These are phyloP conservation scores for Lactarius evosmus DNA, from an alignment of 768 basidiomycete genomes.

Conservation along the genomic window DNA sequence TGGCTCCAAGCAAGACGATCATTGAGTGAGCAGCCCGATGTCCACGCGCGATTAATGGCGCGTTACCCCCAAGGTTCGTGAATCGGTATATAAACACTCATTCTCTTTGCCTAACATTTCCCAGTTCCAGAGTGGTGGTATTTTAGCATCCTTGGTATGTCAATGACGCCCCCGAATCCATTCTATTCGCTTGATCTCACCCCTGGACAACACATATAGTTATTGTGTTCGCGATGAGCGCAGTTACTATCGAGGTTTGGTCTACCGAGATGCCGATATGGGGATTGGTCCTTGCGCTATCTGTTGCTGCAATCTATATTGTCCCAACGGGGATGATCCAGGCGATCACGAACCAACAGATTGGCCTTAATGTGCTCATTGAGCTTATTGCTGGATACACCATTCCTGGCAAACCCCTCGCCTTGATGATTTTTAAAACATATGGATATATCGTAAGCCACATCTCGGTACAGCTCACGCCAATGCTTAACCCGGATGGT, in stretches of 20 bases:
- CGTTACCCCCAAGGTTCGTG: constrained; percentile 44
- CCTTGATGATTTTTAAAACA: constrained; percentile 78
- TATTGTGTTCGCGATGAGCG: constrained; percentile 58
- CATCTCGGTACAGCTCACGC: neutral
- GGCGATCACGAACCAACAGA: constrained; percentile 76
- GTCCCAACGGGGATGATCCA: constrained; percentile 82
- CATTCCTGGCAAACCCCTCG: constrained; percentile 61
- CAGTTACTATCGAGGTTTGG: constrained; percentile 62
- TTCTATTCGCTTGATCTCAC: constrained; percentile 7
- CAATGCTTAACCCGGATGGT: neutral
- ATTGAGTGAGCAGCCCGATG: constrained; percentile 47
- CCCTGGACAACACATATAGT: constrained; percentile 45
- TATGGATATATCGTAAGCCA: constrained; percentile 26
- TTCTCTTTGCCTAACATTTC: neutral
- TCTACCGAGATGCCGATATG: constrained; percentile 65
- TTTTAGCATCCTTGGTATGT: constrained; percentile 38
- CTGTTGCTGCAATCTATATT: constrained; percentile 55
- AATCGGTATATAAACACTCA: neutral
- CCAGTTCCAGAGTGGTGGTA: constrained; percentile 56
- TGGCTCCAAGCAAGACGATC: constrained; percentile 43
- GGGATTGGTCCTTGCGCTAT: constrained; percentile 55
- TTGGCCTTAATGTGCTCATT: constrained; percentile 66
- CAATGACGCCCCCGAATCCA: neutral
- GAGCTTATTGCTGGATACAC: constrained; percentile 68
- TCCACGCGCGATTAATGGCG: constrained; percentile 50